These are phyloP conservation scores for Dalechampia spathulata DNA, from an alignment of 441 rosid genomes.

Conservation along the genomic window DNA sequence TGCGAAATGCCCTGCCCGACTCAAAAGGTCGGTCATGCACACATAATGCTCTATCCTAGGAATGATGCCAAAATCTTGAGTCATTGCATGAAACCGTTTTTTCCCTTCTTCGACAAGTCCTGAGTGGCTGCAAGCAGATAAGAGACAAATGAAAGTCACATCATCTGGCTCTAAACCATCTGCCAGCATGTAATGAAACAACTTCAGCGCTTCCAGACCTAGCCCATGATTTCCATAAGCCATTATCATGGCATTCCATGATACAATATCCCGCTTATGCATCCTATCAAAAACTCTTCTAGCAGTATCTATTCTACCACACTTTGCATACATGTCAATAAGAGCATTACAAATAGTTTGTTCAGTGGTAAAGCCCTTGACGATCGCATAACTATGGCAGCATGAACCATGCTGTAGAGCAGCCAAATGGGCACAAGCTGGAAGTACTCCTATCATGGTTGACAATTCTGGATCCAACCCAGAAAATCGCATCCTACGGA, in stretches of 20 bases:
- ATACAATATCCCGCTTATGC: slow-evolving; percentile 19
- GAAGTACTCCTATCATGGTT: slow-evolving; percentile 19
- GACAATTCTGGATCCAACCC: slow-evolving; percentile 17
- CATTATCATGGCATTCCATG: slow-evolving; percentile 27
- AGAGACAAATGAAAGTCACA: slow-evolving; percentile 21
- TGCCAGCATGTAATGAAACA: slow-evolving; percentile 17
- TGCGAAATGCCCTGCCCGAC: slow-evolving; percentile 21
- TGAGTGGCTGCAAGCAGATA: slow-evolving; percentile 30
- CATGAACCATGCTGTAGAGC: slow-evolving; percentile 21
- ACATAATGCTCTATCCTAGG: slow-evolving; percentile 27
- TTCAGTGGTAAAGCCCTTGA: slow-evolving; percentile 14
- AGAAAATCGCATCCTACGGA: slow-evolving; percentile 16
- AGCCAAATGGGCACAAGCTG: slow-evolving; percentile 28
- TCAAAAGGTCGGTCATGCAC: slow-evolving; percentile 27
- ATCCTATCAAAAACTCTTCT: slow-evolving; percentile 21
- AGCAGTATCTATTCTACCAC: slow-evolving; percentile 25
- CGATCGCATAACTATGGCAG: slow-evolving; percentile 18
- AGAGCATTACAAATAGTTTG: slow-evolving; percentile 22
- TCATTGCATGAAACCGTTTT: slow-evolving; percentile 19
- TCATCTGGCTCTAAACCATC: slow-evolving; percentile 20
- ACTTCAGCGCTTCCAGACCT: slow-evolving; percentile 18
- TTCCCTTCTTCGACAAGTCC: slow-evolving; percentile 27
- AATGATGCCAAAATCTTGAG: slow-evolving; percentile 16
- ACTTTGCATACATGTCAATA: slow-evolving; percentile 31
- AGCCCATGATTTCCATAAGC: slow-evolving; percentile 30